Evolutionary conservation across 108 stramenopile species (phyloP).

Genomic region (Nannochloropsis gaditana): DNA sequence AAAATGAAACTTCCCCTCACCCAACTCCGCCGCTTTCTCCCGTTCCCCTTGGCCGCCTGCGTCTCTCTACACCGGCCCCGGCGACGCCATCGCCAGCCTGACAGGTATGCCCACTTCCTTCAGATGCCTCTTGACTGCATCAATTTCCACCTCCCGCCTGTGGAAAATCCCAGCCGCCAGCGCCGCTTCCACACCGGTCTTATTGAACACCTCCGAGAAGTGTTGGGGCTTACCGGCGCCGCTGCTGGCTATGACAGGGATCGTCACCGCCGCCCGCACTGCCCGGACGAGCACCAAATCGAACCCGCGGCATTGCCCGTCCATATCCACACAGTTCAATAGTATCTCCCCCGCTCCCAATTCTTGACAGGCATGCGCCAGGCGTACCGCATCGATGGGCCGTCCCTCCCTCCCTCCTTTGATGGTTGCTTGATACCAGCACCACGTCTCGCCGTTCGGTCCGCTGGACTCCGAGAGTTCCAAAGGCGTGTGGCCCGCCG

Average conservation of each 20-base stretch:
- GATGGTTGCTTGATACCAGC: constrained; percentile 97
- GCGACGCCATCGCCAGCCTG: constrained; percentile 16
- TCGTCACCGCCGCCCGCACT: constrained; percentile 76
- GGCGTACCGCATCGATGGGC: constrained; percentile 79
- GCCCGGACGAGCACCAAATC: constrained; percentile 81
- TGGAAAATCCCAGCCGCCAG: constrained; percentile 99
- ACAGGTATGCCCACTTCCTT: constrained; percentile 62
- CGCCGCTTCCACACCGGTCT: constrained; percentile 78
- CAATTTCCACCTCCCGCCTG: constrained; percentile 84
- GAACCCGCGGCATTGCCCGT: constrained; percentile 92
- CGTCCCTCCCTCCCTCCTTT: constrained; percentile 87
- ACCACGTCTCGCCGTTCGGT: constrained; percentile 71
- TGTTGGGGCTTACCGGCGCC: constrained; percentile 86
- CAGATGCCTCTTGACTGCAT: constrained; percentile 76
- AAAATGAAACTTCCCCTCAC: background rate
- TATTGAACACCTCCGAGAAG: constrained; percentile 78
- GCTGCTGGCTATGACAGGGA: constrained; percentile 95
- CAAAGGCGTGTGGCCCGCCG: constrained; percentile 40
- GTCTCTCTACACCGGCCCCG: background rate
- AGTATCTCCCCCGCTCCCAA: constrained; percentile 97
- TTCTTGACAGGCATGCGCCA: constrained; percentile 69
- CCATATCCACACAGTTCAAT: constrained; percentile 97
- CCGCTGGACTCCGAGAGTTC: constrained; percentile 51
- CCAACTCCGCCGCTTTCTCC: background rate
- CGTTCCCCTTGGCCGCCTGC: background rate